Percentiles rank a stretch among this genome's conserved stretches.
Conservation (phyloP, 2,329 filamentous ascomycete genomes). For the Tolypocladium tropicale region DNA sequence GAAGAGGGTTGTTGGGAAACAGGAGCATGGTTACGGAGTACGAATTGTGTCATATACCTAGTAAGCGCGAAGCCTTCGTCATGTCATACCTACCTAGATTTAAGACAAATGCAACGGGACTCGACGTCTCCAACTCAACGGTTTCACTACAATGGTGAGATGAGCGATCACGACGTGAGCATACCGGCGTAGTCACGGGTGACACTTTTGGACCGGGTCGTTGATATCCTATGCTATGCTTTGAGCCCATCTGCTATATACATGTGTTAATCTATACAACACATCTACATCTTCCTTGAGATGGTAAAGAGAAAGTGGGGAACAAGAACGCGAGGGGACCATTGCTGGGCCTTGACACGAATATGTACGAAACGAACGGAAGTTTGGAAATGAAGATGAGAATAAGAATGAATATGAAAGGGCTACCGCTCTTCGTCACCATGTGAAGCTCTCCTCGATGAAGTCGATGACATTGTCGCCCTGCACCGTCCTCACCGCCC, state of each 20-base stretch:
- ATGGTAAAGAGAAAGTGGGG: not conserved
- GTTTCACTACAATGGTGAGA: not conserved
- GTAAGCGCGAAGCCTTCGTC: not conserved
- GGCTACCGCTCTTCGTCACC: constrained; percentile 27
- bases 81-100: not conserved
- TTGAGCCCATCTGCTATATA: not conserved
- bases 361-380: constrained; percentile 4
- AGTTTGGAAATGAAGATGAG: too few species aligned
- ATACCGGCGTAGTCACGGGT: not conserved
- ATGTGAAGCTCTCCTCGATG: constrained; percentile 67
- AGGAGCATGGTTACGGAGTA: not conserved
- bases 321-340: not conserved
- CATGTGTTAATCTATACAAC: constrained; percentile 2
- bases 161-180: not conserved
- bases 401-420: constrained; percentile 1
- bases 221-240: constrained; percentile 1
- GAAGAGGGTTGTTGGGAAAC: not conserved
- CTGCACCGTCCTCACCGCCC: constrained; percentile 54
- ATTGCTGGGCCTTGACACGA: not conserved
- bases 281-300: not conserved
- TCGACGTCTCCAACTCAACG: not conserved
- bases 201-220: not conserved
- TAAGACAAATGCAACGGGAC: not conserved
- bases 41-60: not conserved
- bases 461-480: constrained; percentile 60